These are phyloP conservation scores for Bisporella sp. DNA, from an alignment of 2,329 filamentous ascomycete species.

Conservation along the genomic window DNA sequence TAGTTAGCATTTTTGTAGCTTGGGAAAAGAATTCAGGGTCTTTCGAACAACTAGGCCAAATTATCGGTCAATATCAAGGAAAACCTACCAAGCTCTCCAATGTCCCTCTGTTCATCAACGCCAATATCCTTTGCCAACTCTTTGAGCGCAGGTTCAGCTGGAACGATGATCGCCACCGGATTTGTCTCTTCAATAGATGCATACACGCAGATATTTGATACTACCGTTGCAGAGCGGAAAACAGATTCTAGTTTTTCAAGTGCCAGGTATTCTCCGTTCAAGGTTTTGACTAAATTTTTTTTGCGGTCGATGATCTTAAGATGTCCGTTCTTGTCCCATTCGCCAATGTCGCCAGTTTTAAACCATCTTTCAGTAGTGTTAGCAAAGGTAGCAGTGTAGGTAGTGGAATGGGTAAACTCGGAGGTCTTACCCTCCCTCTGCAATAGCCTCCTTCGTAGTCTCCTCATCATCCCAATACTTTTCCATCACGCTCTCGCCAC, in stretches of 20 bases:
- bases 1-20: too few relatives aligned
- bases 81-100: slow-evolving; percentile 40
- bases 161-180: slow-evolving; percentile 72
- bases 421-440: slow-evolving; percentile 29
- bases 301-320: slow-evolving; percentile 76
- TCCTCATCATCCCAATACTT: slow-evolving; percentile 80
- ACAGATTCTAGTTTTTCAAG: slow-evolving; percentile 89
- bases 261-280: slow-evolving; percentile 93
- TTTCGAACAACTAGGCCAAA: too few relatives aligned
- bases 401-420: not conserved
- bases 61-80: too few relatives aligned
- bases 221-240: slow-evolving; percentile 69
- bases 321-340: slow-evolving; percentile 67
- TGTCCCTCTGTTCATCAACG: slow-evolving; percentile 48
- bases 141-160: slow-evolving; percentile 54
- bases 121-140: slow-evolving; percentile 51
- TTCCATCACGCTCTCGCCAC: slow-evolving; percentile 64
- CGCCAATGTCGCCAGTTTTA: slow-evolving; percentile 79
- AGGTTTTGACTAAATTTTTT: slow-evolving; percentile 91
- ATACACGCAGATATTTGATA: slow-evolving; percentile 81
- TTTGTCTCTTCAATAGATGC: slow-evolving; percentile 67
- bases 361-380: slow-evolving; percentile 55
- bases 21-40: too few relatives aligned
- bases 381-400: too few relatives aligned
- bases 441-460: slow-evolving; percentile 69